Evolutionary conservation across 805 yeast species (phyloP).

Genomic region (Wickerhamiella vanderwaltii): DNA sequence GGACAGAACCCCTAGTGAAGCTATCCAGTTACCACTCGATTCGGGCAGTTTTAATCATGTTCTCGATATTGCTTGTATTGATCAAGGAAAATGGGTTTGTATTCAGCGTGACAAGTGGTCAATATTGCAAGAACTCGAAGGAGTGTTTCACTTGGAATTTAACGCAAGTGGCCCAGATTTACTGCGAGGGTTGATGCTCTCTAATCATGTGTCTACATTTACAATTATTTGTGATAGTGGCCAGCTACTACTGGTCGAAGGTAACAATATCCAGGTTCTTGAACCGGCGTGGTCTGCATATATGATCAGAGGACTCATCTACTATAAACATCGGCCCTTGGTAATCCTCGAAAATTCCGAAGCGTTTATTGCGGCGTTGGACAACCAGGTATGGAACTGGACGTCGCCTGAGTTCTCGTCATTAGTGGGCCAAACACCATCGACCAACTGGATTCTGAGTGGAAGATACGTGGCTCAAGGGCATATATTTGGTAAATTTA

Average conservation of each 20-base stretch:
- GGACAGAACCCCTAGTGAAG: not conserved
- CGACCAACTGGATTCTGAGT: constrained; percentile 1
- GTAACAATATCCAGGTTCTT: constrained; percentile 13
- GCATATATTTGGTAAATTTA: not conserved
- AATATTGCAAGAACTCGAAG: not conserved
- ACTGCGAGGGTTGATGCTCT: not conserved
- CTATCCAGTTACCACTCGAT: not conserved
- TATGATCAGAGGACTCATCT: constrained; percentile 1
- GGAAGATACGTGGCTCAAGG: not conserved
- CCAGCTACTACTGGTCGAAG: constrained; percentile 10
- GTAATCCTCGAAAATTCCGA: constrained; percentile 1
- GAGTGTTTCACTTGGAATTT: not conserved
- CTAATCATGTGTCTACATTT: not conserved
- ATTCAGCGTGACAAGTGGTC: constrained; percentile 13
- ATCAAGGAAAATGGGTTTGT: constrained; percentile 9
- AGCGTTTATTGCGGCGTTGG: not conserved
- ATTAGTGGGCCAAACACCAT: not conserved
- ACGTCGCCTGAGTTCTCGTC: not conserved
- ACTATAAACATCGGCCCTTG: not conserved
- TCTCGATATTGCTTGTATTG: constrained; percentile 6
- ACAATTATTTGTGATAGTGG: constrained; percentile 9
- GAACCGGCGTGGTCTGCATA: constrained; percentile 8
- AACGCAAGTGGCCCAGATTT: constrained; percentile 8
- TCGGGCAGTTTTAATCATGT: not conserved
- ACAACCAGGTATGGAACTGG: constrained; percentile 4